phyloP scores from a whole-genome alignment of 495 filamentous ascomycete species.

The Penicillium mononematosum region DNA sequence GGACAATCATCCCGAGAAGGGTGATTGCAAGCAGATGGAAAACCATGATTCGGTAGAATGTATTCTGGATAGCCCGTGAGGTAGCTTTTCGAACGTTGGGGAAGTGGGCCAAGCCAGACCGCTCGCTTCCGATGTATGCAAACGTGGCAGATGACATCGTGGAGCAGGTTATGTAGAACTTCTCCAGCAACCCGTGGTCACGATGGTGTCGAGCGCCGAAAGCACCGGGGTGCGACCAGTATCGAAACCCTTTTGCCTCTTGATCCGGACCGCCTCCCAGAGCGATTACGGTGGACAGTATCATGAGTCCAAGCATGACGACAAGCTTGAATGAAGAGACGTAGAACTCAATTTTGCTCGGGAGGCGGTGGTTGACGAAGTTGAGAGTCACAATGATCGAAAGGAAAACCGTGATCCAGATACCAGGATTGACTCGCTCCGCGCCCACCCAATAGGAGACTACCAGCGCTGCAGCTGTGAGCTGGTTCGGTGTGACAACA shows the following conservation, averaged over 20 bases:
- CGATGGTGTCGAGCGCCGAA: conserved; percentile 21
- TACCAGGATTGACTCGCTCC: conserved; percentile 62
- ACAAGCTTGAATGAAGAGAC: conserved; percentile 63
- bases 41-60: conserved; percentile 77
- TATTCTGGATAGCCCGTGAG: conserved; percentile 69
- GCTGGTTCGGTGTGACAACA: conserved; percentile 74
- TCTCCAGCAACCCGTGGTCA: conserved; percentile 18
- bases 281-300: conserved; percentile 64
- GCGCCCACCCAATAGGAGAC: conserved; percentile 67
- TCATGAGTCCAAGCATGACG: conserved; percentile 63
- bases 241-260: conserved; percentile 66
- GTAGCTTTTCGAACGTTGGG: conserved; percentile 69
- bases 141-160: conserved; percentile 74
- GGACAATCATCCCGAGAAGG: conserved; percentile 53
- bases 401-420: conserved; percentile 70
- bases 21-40: conserved; percentile 64
- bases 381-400: conserved; percentile 61
- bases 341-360: conserved; percentile 53
- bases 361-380: conserved; percentile 49
- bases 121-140: conserved; percentile 79
- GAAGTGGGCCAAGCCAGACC: conserved; percentile 70
- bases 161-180: conserved; percentile 69
- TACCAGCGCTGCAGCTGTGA: conserved; percentile 71
- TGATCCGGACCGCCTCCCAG: conserved; percentile 68
- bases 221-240: conserved; percentile 56